phyloP scores from a whole-genome alignment of 208 protist species.

The Histomonas meleagridis region DNA sequence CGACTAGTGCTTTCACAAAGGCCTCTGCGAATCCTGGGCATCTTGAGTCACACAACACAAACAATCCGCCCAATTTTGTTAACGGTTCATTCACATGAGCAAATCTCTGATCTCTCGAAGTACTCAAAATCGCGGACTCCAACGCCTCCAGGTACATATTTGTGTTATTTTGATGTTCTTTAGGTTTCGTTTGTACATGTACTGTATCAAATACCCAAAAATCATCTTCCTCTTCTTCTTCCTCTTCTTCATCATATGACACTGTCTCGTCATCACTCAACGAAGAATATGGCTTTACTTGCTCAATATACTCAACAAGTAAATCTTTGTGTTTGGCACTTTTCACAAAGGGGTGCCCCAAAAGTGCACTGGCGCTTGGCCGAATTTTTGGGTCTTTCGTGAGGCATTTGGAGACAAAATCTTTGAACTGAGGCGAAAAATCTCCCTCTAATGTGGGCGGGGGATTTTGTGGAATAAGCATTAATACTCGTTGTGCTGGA shows the following conservation, averaged over 20 bases:
- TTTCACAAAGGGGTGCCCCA: constrained; percentile 36
- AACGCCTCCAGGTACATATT: not conserved
- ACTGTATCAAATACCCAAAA: not conserved
- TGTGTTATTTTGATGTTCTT: not conserved
- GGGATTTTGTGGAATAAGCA: constrained; percentile 34
- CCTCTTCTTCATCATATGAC: not conserved
- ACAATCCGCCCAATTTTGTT: not conserved
- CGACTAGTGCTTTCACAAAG: not conserved
- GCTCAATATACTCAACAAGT: not conserved
- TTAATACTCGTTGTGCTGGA: constrained; percentile 39
- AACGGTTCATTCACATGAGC: not conserved
- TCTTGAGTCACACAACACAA: not conserved
- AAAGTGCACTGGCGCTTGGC: constrained; percentile 7
- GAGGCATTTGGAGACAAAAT: constrained; percentile 36
- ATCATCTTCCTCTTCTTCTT: not conserved
- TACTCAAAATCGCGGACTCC: not conserved
- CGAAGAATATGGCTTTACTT: not conserved
- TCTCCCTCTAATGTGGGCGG: constrained; percentile 40
- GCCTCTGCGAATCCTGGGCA: not conserved
- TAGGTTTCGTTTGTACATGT: not conserved
- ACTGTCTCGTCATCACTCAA: no score
- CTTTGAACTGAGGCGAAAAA: constrained; percentile 36
- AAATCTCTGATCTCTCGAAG: not conserved
- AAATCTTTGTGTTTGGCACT: not conserved
- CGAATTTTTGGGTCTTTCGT: constrained; percentile 37